phyloP scores from a whole-genome alignment of 495 filamentous ascomycete species.

The Tuber calosporum region DNA sequence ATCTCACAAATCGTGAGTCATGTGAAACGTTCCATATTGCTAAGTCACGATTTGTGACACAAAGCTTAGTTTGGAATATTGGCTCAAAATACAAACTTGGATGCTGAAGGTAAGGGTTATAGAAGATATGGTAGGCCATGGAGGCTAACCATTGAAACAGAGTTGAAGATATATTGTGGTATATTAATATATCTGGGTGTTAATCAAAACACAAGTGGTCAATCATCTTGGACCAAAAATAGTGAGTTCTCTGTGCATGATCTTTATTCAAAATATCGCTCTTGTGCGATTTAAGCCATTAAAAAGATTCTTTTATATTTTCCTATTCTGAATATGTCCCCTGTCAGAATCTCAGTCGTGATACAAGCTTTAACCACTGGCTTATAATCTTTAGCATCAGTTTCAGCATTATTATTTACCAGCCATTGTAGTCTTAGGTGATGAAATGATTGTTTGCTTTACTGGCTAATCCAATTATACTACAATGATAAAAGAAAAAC shows the following conservation, averaged over 20 bases:
- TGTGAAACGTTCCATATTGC: too few species aligned
- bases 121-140: background rate
- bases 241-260: background rate
- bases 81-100: background rate
- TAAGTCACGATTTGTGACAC: too few species aligned
- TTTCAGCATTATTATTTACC: slow-evolving; percentile 7
- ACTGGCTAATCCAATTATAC: background rate
- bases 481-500: background rate
- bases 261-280: background rate
- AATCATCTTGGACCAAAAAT: slow-evolving; percentile 3
- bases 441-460: slow-evolving; percentile 16
- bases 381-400: background rate
- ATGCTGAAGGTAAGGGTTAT: background rate
- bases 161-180: too few species aligned
- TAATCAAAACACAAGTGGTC: background rate
- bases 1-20: too few species aligned
- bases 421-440: background rate
- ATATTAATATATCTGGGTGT: slow-evolving; percentile 8
- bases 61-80: background rate
- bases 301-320: slow-evolving; percentile 2
- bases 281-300: background rate
- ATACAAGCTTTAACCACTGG: slow-evolving; percentile 6
- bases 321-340: background rate
- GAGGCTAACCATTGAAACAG: too few species aligned
- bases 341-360: background rate